Conservation (phyloP, 2,329 filamentous ascomycete genomes). For the Rutstroemia sp. region DNA sequence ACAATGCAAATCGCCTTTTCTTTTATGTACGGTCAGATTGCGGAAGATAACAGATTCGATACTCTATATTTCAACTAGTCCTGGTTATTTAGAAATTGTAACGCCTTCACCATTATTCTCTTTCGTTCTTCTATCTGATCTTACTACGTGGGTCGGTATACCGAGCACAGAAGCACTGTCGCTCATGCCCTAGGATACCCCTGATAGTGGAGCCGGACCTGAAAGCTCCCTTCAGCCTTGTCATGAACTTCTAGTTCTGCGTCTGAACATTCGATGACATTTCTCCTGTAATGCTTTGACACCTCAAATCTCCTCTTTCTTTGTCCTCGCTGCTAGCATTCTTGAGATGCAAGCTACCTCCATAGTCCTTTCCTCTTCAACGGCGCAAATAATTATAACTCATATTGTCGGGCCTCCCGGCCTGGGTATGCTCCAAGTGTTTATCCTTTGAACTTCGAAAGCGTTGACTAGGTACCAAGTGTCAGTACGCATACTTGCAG, state of each 20-base stretch:
- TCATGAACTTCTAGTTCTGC: not conserved
- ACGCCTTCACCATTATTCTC: no score
- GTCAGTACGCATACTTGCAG: not conserved
- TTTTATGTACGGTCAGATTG: no score
- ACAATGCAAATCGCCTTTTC: no score
- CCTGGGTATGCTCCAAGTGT: not conserved
- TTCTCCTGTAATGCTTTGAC: no score
- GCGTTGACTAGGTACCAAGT: not conserved
- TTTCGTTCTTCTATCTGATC: no score
- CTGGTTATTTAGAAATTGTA: not conserved
- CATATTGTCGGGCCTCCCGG: no score
- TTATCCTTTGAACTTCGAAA: conserved; percentile 10
- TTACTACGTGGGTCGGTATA: no score
- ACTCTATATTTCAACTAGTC: not conserved
- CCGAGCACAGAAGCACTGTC: no score
- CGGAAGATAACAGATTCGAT: not conserved
- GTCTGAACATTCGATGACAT: no score
- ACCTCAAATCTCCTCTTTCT: no score
- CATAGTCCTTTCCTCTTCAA: no score
- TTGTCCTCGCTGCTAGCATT: not conserved
- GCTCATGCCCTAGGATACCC: not conserved
- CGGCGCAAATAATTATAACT: no score
- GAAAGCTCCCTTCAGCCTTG: conserved; percentile 1
- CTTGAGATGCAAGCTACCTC: not conserved
- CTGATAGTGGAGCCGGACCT: not conserved